phyloP scores from a whole-genome alignment of 352 stramenopile species.

The Phytopythium sindhum region DNA sequence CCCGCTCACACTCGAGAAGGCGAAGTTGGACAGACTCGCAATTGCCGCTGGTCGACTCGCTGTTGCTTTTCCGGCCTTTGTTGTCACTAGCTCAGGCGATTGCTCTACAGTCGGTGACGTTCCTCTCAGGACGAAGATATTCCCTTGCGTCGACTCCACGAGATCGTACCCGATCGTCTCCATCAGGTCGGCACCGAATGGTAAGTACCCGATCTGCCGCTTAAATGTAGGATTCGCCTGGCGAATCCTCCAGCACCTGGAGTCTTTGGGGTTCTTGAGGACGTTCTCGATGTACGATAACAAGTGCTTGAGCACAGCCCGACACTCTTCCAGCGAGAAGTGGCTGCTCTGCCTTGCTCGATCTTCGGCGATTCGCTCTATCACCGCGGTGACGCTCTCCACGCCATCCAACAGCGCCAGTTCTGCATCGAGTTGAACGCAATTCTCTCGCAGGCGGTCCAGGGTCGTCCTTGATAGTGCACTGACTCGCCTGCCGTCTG shows the following conservation, averaged over 20 bases:
- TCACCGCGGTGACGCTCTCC: constrained; percentile 54
- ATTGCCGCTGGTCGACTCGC: not conserved
- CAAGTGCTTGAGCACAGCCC: constrained; percentile 30
- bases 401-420: constrained; percentile 59
- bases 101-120: constrained; percentile 17
- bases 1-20: constrained; percentile 52
- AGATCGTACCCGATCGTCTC: constrained; percentile 57
- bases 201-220: constrained; percentile 56
- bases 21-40: constrained; percentile 54
- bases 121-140: constrained; percentile 46
- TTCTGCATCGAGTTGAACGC: constrained; percentile 50
- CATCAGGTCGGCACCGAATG: constrained; percentile 50
- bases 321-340: constrained; percentile 49
- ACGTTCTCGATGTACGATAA: constrained; percentile 51
- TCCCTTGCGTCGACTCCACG: constrained; percentile 34
- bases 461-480: constrained; percentile 38
- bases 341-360: constrained; percentile 18
- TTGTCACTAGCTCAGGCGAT: not conserved
- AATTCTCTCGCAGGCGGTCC: constrained; percentile 42
- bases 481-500: constrained; percentile 39
- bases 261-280: constrained; percentile 70
- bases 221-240: constrained; percentile 58
- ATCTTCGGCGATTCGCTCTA: constrained; percentile 39
- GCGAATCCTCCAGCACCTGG: constrained; percentile 59
- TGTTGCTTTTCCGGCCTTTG: not conserved